Evolutionary conservation across 2,329 filamentous ascomycete genomes (phyloP).

Genomic region (Fusarium nelsonii): DNA sequence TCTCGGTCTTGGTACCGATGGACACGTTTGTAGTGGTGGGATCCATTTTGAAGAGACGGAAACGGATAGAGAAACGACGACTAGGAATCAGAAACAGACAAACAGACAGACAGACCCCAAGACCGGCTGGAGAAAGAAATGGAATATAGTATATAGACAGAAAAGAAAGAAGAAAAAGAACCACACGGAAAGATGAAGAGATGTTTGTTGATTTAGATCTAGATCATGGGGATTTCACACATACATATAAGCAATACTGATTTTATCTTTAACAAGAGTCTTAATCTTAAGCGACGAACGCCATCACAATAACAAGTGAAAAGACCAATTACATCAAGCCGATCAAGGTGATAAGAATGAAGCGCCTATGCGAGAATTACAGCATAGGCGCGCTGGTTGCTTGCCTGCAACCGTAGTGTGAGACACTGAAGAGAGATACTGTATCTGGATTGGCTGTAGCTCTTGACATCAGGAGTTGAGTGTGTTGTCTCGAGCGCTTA

Average conservation of each 20-base stretch:
- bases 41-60: conserved; percentile 26
- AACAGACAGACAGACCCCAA: conserved; percentile 9
- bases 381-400: conserved; percentile 43
- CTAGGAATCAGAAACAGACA: conserved; percentile 12
- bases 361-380: conserved; percentile 46
- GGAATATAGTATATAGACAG: conserved; percentile 10
- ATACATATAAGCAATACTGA: conserved; percentile 42
- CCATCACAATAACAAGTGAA: conserved; percentile 7
- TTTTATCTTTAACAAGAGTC: conserved; percentile 25
- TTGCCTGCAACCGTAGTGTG: conserved; percentile 28
- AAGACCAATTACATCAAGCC: conserved; percentile 36
- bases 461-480: conserved; percentile 11
- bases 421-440: conserved; percentile 33
- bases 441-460: conserved; percentile 37
- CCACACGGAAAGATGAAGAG: background rate
- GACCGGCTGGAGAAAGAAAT: conserved; percentile 28
- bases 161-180: conserved; percentile 16
- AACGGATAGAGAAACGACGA: conserved; percentile 4
- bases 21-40: conserved; percentile 41
- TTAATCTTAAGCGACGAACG: conserved; percentile 30
- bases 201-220: conserved; percentile 1
- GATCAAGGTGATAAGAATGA: conserved; percentile 32
- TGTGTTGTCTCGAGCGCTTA: conserved; percentile 43
- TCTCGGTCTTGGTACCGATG: conserved; percentile 54
- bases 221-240: conserved; percentile 16